These are phyloP conservation scores for Whalleya microplaca DNA, from an alignment of 2,329 filamentous ascomycete genomes.

Conservation along the genomic window DNA sequence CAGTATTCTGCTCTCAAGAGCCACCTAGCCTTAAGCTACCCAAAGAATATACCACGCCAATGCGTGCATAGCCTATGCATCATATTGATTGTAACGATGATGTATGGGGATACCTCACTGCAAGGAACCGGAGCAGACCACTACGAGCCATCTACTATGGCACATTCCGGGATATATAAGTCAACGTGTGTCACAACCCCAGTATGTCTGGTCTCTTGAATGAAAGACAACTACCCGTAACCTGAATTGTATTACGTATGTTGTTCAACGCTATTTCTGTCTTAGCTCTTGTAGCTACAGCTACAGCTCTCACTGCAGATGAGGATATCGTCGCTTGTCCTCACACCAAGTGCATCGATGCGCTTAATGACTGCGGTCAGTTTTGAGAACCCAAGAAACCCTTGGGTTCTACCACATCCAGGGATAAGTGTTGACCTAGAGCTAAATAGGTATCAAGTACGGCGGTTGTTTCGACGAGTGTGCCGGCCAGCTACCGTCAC, in stretches of 20 bases:
- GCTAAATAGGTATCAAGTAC: slow-evolving; percentile 16
- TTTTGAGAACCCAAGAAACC: neutral
- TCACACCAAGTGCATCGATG: slow-evolving; percentile 22
- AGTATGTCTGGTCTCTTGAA: neutral
- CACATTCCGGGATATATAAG: slow-evolving; percentile 6
- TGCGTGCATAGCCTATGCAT: neutral
- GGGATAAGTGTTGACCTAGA: neutral
- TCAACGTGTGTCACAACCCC: neutral
- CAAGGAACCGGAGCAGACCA: neutral
- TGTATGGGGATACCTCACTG: slow-evolving; percentile 5
- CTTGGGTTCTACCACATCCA: neutral
- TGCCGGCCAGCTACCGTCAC: slow-evolving; percentile 7
- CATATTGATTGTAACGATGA: slow-evolving; percentile 10
- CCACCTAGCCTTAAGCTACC: neutral
- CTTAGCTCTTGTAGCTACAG: slow-evolving; percentile 11
- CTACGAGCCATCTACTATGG: slow-evolving; percentile 7
- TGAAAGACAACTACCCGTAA: neutral
- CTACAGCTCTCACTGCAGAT: slow-evolving; percentile 9
- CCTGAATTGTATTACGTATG: slow-evolving; percentile 7
- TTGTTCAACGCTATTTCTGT: slow-evolving; percentile 16
- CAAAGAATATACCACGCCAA: neutral
- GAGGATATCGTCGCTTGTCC: slow-evolving; percentile 11
- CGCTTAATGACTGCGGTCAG: slow-evolving; percentile 22
- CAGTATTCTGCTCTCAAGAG: slow-evolving; percentile 8
- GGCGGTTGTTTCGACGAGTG: slow-evolving; percentile 26